Conservation (phyloP, 2,329 filamentous ascomycete species). For the Colletotrichum simmondsii region DNA sequence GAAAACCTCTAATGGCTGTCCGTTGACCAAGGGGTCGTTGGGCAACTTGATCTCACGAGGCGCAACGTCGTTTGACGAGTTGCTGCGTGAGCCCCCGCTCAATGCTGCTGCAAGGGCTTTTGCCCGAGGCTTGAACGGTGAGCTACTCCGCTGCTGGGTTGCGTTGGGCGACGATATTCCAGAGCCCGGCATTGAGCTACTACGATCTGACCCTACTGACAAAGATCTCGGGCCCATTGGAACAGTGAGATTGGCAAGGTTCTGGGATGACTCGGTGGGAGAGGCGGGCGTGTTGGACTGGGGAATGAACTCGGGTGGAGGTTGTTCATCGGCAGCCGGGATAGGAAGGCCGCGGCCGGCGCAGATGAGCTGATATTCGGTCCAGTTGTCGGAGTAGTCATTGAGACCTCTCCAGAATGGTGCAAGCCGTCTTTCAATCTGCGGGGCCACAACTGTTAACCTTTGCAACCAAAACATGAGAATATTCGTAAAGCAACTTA, state of each 20-base stretch:
- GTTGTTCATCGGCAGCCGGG: constrained; percentile 85
- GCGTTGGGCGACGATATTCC: constrained; percentile 65
- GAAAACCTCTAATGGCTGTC: constrained; percentile 92
- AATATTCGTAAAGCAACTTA: constrained; percentile 51
- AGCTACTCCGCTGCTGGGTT: constrained; percentile 56
- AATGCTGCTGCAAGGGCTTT: constrained; percentile 90
- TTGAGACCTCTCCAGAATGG: constrained; percentile 96
- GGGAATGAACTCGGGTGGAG: constrained; percentile 72
- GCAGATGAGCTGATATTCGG: constrained; percentile 94
- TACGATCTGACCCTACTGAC: constrained; percentile 80
- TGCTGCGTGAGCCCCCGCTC: constrained; percentile 78
- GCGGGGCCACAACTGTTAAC: not conserved
- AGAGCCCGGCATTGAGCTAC: constrained; percentile 66
- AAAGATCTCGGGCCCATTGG: constrained; percentile 82
- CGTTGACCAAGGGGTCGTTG: constrained; percentile 88
- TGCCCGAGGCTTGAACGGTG: constrained; percentile 82
- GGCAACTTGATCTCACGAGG: constrained; percentile 85
- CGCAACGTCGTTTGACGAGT: constrained; percentile 75
- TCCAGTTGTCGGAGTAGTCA: constrained; percentile 89
- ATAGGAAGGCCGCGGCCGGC: constrained; percentile 86
- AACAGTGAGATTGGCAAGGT: constrained; percentile 79
- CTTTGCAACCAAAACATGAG: not conserved
- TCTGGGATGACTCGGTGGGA: constrained; percentile 65
- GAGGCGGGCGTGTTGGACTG: constrained; percentile 57
- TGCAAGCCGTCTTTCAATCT: constrained; percentile 93